Base-by-base conservation (phyloP, 2,329 filamentous ascomycete genomes). In the Aspergillus alliaceus region DNA sequence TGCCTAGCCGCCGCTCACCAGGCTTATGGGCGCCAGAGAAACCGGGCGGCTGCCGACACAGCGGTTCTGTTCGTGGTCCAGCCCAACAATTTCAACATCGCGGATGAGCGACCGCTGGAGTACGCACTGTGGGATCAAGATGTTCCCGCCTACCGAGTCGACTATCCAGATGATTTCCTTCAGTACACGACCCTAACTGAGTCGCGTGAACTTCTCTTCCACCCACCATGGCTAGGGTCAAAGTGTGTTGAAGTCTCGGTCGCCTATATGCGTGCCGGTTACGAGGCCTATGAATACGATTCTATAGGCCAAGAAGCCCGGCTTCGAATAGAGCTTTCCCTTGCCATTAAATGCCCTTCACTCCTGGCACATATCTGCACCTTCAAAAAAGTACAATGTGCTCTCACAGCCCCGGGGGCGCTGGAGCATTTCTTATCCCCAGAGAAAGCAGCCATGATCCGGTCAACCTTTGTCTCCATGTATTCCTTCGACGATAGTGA, bases 31-130 rank as follows among this genome's bases (percentile, higher is more conserved):
- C 39, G n/a, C 53, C 6, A 64, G 61, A 20, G n/a, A n/a, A n/a
- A n/a, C n/a, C n/a, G n/a, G n/a, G n/a, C n/a, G n/a, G n/a, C n/a
- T n/a, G n/a, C n/a, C n/a, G 64, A 58, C 27, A 72, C 68, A 8
- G 77, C 70, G 7, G 68, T 80, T 12, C 67, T 80, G 1, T 75
- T 79, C 64, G 64, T 78, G 22, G 77, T 80, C 2, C 77, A 80
- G 60, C 73, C 75, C 1, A 48, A 69, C 29, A 80, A 79, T 60
- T 75, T 79, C 67, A 80, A 79, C 56, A 71, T 78, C 29, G 73
- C 74, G 14, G 77, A 80, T 53, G 76, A 80, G 57, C 67, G 77
- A 56, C 77, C 77, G 1, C 70, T 80, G 15, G 77, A 80, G 53
- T 79, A 79, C 61, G 71, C 65, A 4, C 61, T 80, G 0, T 76